These are phyloP conservation scores for Aegilops longissima DNA, from an alignment of 176 grass and related monocot genomes.

Conservation along the genomic window DNA sequence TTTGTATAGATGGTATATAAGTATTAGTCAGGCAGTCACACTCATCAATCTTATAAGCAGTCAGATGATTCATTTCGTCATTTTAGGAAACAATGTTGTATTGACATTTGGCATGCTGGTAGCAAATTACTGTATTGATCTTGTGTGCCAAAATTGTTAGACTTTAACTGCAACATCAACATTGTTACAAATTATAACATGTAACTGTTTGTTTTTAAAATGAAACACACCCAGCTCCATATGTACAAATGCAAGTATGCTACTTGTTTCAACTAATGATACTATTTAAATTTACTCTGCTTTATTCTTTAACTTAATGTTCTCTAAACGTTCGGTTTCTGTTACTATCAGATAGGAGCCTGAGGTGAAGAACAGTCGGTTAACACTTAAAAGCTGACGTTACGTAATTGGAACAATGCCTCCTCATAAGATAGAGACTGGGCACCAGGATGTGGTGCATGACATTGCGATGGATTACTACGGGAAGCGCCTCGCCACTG, in stretches of 20 bases:
- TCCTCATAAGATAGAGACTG: conserved; percentile 70
- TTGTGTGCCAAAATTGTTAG: background rate
- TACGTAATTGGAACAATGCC: conserved; percentile 44
- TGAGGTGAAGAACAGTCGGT: background rate
- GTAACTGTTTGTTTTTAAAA: background rate
- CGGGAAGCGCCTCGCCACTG: conserved; percentile 75
- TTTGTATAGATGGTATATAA: background rate
- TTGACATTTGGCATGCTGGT: background rate
- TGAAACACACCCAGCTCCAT: background rate
- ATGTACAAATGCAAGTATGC: background rate
- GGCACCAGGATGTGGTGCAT: conserved; percentile 69
- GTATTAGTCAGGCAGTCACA: background rate
- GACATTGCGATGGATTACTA: conserved; percentile 75
- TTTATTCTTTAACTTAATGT: background rate
- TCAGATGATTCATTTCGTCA: background rate
- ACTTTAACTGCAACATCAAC: background rate
- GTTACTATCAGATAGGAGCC: background rate
- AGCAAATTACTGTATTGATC: background rate
- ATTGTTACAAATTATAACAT: background rate
- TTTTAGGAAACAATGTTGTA: background rate
- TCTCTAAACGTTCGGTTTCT: background rate
- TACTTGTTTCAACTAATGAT: background rate
- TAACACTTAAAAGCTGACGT: conserved; percentile 3
- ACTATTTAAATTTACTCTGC: background rate
- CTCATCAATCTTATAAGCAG: background rate